These are phyloP conservation scores for Crucihimalaya himalaica DNA, from an alignment of 345 rosid species.

Conservation along the genomic window DNA sequence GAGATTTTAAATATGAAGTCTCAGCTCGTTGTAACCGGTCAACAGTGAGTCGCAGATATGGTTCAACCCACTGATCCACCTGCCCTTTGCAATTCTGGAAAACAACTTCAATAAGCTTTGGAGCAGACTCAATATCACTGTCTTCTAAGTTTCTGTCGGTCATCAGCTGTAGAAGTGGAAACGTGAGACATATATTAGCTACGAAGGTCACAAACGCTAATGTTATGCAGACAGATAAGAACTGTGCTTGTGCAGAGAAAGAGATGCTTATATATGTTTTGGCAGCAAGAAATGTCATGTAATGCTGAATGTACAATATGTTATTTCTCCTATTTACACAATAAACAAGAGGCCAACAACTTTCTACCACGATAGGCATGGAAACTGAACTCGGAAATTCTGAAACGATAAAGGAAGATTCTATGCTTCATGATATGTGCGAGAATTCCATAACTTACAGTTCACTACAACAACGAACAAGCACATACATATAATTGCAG, in stretches of 20 bases:
- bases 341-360: slow-evolving; percentile 12
- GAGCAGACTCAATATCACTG: slow-evolving; percentile 89
- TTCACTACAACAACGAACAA: slow-evolving; percentile 13
- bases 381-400: background rate
- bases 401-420: slow-evolving; percentile 13
- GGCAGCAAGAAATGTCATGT: slow-evolving; percentile 20
- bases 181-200: slow-evolving; percentile 21
- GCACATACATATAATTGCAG: slow-evolving; percentile 16
- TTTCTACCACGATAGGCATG: slow-evolving; percentile 10
- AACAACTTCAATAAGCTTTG: slow-evolving; percentile 95
- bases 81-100: slow-evolving; percentile 98
- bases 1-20: slow-evolving; percentile 82
- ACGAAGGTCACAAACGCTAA: slow-evolving; percentile 11
- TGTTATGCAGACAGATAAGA: background rate
- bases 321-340: background rate
- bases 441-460: background rate
- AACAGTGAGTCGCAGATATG: slow-evolving; percentile 81
- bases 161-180: slow-evolving; percentile 61
- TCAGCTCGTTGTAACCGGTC: slow-evolving; percentile 81
- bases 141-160: slow-evolving; percentile 87
- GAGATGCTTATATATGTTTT: slow-evolving; percentile 25
- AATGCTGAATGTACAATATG: background rate
- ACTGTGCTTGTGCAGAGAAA: slow-evolving; percentile 8
- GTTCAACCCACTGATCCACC: slow-evolving; percentile 98
- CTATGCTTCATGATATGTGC: slow-evolving; percentile 6